Evolutionary conservation across 257 asterid genomes (phyloP).

Genomic region (Craterostigma plantagineum): DNA sequence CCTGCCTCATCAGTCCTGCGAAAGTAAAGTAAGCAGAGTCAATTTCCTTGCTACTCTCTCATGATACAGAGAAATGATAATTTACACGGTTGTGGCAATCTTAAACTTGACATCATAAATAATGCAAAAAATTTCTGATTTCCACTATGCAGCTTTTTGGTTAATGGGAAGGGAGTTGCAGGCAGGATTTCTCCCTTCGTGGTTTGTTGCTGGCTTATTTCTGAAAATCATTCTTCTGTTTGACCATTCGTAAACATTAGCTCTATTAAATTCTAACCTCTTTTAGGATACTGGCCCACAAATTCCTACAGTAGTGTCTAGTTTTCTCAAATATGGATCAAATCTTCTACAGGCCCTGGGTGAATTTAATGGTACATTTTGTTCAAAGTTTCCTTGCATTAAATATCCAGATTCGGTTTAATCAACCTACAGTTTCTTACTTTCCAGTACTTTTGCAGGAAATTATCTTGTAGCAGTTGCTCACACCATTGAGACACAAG

Average conservation of each 20-base stretch:
- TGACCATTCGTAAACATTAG: no score
- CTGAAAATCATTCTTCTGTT: no score
- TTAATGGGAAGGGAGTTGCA: constrained; percentile 79
- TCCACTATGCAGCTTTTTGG: constrained; percentile 51
- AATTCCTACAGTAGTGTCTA: constrained; percentile 47
- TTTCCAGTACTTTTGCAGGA: constrained; percentile 30
- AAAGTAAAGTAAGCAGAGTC: constrained; percentile 48
- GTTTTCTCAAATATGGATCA: constrained; percentile 57
- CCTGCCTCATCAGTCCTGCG: constrained; percentile 70
- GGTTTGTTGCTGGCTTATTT: constrained; percentile 22
- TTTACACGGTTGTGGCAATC: no score
- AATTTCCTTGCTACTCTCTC: no score
- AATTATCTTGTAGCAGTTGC: constrained; percentile 54
- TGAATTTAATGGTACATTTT: constrained; percentile 52
- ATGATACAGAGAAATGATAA: no score
- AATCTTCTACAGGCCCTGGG: constrained; percentile 94
- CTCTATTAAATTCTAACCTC: no score
- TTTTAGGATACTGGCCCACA: constrained; percentile 73
- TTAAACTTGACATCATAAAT: no score
- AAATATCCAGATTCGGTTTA: no score
- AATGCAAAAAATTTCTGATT: no score
- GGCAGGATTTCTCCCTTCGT: constrained; percentile 30
- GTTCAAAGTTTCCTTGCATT: no score
- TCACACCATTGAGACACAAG: constrained; percentile 36
- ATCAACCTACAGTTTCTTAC: no score